A percentile compares a stretch with the other conserved stretches of the same genome.
Evolutionary conservation across 177 flowering plant species (phyloP).

Genomic region (Telopea speciosissima): DNA sequence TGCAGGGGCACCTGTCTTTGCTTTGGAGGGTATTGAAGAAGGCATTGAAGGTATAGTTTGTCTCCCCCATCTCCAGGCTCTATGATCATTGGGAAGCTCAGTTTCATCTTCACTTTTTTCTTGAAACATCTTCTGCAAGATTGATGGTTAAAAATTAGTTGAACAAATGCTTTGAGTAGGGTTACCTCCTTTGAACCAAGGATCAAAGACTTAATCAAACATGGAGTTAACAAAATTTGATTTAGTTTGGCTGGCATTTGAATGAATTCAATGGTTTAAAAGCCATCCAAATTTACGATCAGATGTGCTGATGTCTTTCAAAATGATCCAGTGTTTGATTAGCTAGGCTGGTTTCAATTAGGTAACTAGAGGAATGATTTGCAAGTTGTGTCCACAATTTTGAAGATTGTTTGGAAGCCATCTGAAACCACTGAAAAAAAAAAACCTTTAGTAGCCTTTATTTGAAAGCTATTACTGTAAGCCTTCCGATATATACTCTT

Average conservation of each 20-base stretch:
- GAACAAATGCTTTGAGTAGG: not conserved
- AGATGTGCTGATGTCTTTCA: not conserved
- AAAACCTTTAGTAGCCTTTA: not conserved
- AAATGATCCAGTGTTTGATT: not conserved
- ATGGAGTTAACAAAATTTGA: no score
- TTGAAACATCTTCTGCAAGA: no score
- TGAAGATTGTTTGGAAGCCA: not conserved
- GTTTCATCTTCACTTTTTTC: no score
- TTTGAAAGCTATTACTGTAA: not conserved
- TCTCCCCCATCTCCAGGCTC: no score
- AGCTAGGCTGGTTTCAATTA: not conserved
- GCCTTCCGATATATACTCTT: no score
- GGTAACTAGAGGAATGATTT: not conserved
- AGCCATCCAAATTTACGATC: not conserved
- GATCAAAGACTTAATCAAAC: not conserved
- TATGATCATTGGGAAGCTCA: no score
- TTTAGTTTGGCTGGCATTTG: no score
- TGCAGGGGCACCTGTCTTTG: conserved; percentile 29
- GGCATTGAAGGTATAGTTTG: conserved; percentile 37
- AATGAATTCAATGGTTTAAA: no score
- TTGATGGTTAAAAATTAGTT: not conserved
- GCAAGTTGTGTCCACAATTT: not conserved
- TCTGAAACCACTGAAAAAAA: not conserved
- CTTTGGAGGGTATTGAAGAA: conserved; percentile 50
- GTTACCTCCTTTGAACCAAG: not conserved